Percentiles rank a stretch among this genome's conserved stretches.
Evolutionary conservation across 2,329 filamentous ascomycete species (phyloP).

Genomic region (Diaporthe ilicicola): DNA sequence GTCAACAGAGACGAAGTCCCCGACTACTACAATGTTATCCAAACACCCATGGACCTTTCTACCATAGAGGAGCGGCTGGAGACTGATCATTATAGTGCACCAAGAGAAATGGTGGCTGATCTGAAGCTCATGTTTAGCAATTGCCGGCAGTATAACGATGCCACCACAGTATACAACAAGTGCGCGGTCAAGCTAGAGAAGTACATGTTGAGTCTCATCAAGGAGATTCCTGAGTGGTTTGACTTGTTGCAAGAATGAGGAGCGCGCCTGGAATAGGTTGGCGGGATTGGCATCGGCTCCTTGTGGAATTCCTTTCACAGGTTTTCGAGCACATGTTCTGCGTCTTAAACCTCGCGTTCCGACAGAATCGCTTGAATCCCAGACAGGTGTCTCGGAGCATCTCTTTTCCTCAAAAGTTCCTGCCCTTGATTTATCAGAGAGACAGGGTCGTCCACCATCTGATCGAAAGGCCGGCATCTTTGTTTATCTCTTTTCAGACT

Average conservation of each 20-base stretch:
- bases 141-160: conserved; percentile 95
- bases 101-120: conserved; percentile 91
- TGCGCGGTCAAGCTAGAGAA: conserved; percentile 92
- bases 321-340: too few relatives aligned
- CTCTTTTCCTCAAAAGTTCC: too few relatives aligned
- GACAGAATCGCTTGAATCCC: too few relatives aligned
- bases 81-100: conserved; percentile 89
- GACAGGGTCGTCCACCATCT: too few relatives aligned
- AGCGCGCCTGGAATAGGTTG: too few relatives aligned
- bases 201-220: conserved; percentile 94
- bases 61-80: conserved; percentile 97
- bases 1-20: conserved; percentile 96
- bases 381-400: too few relatives aligned
- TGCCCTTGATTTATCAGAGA: too few relatives aligned
- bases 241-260: conserved; percentile 49
- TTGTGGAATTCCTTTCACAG: too few relatives aligned
- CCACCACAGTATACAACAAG: conserved; percentile 94
- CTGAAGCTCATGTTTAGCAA: conserved; percentile 92
- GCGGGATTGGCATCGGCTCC: too few relatives aligned
- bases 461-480: too few relatives aligned
- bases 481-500: too few relatives aligned
- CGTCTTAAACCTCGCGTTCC: too few relatives aligned
- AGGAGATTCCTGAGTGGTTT: conserved; percentile 92
- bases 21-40: conserved; percentile 98
- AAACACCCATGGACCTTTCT: conserved; percentile 93